A percentile compares a stretch with the other conserved stretches of the same genome.
Evolutionary conservation across 2,329 filamentous ascomycete genomes (phyloP).

Genomic region (Pyricularia sp.): DNA sequence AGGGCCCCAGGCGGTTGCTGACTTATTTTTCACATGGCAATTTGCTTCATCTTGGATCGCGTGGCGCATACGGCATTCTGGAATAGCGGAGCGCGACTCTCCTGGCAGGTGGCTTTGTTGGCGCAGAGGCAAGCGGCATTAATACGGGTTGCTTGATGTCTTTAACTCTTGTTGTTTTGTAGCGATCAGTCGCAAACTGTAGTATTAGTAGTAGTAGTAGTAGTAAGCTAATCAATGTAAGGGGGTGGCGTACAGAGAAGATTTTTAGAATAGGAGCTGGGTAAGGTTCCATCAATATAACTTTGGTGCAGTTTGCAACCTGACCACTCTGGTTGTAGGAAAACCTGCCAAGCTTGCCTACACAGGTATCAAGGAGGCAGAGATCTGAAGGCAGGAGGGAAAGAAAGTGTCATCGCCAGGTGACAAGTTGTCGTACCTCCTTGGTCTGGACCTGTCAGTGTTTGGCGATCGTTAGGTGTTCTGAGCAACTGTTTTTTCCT

Average conservation of each 20-base stretch:
- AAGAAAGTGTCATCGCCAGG: background rate
- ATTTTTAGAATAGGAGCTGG: background rate
- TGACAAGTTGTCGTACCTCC: too few species aligned
- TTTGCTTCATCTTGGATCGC: background rate
- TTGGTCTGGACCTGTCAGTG: background rate
- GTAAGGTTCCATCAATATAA: background rate
- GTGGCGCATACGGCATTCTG: background rate
- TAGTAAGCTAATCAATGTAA: background rate
- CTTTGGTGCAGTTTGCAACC: background rate
- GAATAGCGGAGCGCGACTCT: background rate
- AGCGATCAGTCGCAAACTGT: background rate
- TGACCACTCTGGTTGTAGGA: background rate
- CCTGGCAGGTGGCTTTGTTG: background rate
- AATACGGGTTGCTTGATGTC: background rate
- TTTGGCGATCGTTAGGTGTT: background rate
- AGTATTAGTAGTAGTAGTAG: too few species aligned
- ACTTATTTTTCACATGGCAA: background rate
- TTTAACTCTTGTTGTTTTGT: background rate
- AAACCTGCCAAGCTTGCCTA: background rate
- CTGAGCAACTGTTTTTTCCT: too few species aligned
- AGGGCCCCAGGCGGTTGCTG: background rate
- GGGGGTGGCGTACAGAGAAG: background rate
- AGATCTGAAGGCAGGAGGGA: background rate
- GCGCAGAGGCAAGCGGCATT: background rate
- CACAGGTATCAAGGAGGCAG: background rate